phyloP scores from a whole-genome alignment of 2,329 filamentous ascomycete species.

The Amylocarpus encephaloides region DNA sequence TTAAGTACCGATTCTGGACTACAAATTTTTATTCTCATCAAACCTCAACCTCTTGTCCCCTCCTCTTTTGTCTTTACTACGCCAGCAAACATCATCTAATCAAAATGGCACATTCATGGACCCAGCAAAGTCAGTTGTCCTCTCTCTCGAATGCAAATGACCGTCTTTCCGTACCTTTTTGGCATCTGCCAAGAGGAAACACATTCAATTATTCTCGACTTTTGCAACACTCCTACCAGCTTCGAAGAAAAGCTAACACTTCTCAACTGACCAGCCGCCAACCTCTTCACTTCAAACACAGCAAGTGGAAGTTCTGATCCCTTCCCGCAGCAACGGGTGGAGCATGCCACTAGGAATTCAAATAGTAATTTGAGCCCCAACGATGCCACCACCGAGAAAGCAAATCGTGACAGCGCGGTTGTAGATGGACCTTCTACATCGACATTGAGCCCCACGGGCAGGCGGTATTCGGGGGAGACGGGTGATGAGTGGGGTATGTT shows the following conservation, averaged over 20 bases:
- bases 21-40: background rate
- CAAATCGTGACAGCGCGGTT: background rate
- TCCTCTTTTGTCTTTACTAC: background rate
- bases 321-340: background rate
- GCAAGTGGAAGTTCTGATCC: background rate
- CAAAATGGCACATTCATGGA: background rate
- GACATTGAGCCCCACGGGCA: background rate
- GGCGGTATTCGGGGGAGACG: background rate
- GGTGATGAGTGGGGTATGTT: conserved; percentile 11
- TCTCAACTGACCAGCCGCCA: background rate
- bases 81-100: background rate
- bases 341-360: background rate
- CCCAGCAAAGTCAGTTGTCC: conserved; percentile 2
- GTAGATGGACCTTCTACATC: background rate
- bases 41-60: background rate
- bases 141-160: background rate
- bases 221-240: background rate
- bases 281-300: background rate
- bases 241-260: background rate
- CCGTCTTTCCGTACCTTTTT: conserved; percentile 2
- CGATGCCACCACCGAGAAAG: background rate
- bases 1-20: background rate
- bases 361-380: background rate
- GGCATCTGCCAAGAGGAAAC: background rate
- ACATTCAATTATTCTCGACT: background rate